Evolutionary conservation across 768 basidiomycete genomes (phyloP), one percentile per base, ranked within the genome.

Genomic region (Tulasnella sp.): DNA sequence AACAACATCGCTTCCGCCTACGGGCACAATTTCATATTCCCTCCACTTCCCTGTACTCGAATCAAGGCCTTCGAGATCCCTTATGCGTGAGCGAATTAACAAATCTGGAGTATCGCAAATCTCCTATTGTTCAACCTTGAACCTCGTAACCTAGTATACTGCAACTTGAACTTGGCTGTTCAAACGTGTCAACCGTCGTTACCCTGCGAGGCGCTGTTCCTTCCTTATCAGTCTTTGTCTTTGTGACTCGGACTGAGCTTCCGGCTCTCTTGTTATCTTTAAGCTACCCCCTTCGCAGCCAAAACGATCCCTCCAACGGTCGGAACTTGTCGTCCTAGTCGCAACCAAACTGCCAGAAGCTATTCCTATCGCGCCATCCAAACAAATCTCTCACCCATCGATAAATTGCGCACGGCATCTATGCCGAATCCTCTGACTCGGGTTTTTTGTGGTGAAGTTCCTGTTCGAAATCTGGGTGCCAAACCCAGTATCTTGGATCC

Each of bases 111-210:
- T 35, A 26, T 7, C 11, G 26, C 35, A 13, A 26, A 1, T 26
- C 61, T 67, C 61, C 61, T 67, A 67, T 67, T 67, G 61, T 67
- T 67, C 61, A 67, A 67, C 61, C 61, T 67, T 67, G 61, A 67
- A 67, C 61, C 29, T 32, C 61, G 32, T 18, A 67, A 67, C 61
- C 32, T 67, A 67, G 9, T 20, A 9, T 20, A 40, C 44, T 67
- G 61, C 61, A 13, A 44, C 15, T 13, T 10, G 5, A 5, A 35
- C 26, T 35, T 18, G 23, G 29, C 35, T 13, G 61, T 67, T 67
- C 26, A 26, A 67, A 67, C 61, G 29, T 32, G 61, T 13, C 61
- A 26, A 67, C 61, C 7, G 29, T 67, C 16, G 61, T 67, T 67
- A 29, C 7, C 42, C 61, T 5, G 6, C 61, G 61, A 67, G 32